Conservation (phyloP, 73 alveolate species). For the Durusdinium trenchii region DNA sequence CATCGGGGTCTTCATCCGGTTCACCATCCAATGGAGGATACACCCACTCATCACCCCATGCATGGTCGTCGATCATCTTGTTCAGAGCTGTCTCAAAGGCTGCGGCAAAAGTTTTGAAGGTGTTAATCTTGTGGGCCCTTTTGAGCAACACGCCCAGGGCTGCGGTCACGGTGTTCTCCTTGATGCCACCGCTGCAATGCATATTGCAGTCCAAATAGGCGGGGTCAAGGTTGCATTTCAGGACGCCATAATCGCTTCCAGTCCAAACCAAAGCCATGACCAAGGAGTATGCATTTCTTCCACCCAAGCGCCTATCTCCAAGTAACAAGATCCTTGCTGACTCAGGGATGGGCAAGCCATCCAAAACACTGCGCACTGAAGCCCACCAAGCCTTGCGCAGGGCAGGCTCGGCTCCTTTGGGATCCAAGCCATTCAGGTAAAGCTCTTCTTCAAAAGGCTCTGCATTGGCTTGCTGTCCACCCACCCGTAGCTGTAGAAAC, state of each 20-base stretch:
- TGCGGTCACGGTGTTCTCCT: neutral
- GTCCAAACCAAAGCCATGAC: conserved; percentile 47
- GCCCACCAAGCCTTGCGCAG: conserved; percentile 44
- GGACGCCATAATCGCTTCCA: neutral
- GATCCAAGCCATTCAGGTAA: conserved; percentile 34
- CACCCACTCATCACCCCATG: conserved; percentile 27
- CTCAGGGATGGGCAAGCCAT: neutral
- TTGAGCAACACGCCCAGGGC: neutral
- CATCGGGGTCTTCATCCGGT: neutral
- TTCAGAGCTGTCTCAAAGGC: conserved; percentile 33
- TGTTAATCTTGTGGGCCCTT: neutral
- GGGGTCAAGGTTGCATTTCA: conserved; percentile 35
- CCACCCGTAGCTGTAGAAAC: conserved; percentile 5
- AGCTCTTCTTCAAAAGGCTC: neutral
- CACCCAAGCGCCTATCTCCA: neutral
- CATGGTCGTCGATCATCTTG: neutral
- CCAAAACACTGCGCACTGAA: conserved; percentile 40
- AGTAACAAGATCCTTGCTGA: neutral
- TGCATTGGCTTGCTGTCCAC: neutral
- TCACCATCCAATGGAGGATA: conserved; percentile 19
- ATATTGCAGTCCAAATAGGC: conserved; percentile 10
- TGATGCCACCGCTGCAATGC: conserved; percentile 15
- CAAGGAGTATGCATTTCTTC: neutral
- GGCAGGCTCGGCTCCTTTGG: neutral
- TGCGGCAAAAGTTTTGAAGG: neutral